These are phyloP conservation scores for Chlamydomonas applanata DNA, from an alignment of 139 green algal genomes.

Conservation along the genomic window DNA sequence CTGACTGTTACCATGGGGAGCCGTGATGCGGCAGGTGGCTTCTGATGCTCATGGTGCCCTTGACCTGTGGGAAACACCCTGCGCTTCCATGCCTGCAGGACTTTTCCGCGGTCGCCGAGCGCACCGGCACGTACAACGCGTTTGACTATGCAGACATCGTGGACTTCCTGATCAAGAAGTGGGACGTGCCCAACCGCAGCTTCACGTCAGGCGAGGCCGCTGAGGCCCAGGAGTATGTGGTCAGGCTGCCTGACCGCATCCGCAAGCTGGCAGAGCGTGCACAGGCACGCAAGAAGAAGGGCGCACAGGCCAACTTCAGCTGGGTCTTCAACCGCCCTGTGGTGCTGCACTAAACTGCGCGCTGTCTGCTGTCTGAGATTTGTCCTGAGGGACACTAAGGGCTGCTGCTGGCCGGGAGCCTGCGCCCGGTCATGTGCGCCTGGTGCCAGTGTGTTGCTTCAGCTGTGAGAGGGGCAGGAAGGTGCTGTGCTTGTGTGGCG, in stretches of 20 bases:
- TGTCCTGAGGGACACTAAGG: too few species aligned
- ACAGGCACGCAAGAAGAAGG: slow-evolving; percentile 68
- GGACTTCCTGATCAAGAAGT: slow-evolving; percentile 85
- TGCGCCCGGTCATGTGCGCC: too few species aligned
- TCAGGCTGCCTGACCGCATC: slow-evolving; percentile 77
- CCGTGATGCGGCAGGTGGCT: too few species aligned
- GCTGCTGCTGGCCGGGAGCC: too few species aligned
- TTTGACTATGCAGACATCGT: slow-evolving; percentile 95
- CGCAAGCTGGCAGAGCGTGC: slow-evolving; percentile 72
- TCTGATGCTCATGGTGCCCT: too few species aligned
- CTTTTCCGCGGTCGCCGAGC: slow-evolving; percentile 92
- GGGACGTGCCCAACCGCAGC: slow-evolving; percentile 43
- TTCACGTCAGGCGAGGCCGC: slow-evolving; percentile 54
- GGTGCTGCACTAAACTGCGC: slow-evolving; percentile 29
- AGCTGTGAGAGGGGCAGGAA: too few species aligned
- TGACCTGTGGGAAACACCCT: too few species aligned
- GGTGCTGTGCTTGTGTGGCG: too few species aligned
- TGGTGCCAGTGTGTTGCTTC: too few species aligned
- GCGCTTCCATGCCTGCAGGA: slow-evolving; percentile 53
- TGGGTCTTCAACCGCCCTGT: slow-evolving; percentile 92
- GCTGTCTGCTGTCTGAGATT: too few species aligned
- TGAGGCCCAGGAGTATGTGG: slow-evolving; percentile 73
- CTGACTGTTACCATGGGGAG: too few species aligned
- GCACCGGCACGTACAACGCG: slow-evolving; percentile 75
- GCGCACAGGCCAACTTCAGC: slow-evolving; percentile 60